A percentile compares a stretch with the other conserved stretches of the same genome.
phyloP scores from a whole-genome alignment of 2,329 filamentous ascomycete species.

The Fusarium protoensiforme region DNA sequence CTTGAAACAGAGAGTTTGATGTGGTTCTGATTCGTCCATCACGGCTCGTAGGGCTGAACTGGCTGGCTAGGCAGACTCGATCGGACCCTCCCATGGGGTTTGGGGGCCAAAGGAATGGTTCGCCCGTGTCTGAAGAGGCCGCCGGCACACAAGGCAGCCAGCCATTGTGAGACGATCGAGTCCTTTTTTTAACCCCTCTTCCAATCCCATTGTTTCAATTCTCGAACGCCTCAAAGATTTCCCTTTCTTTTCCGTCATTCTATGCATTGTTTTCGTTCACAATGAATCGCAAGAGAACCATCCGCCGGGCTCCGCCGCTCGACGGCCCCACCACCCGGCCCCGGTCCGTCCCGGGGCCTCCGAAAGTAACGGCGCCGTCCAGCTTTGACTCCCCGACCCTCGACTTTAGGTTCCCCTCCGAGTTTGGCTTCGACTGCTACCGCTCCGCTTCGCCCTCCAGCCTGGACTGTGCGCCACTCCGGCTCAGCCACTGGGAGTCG shows the following conservation, averaged over 20 bases:
- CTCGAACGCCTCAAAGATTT: not conserved
- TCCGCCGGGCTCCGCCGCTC: not conserved
- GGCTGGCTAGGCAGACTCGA: conserved; percentile 1
- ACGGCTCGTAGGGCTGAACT: not conserved
- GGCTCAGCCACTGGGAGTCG: not conserved
- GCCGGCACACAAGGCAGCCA: conserved; percentile 28
- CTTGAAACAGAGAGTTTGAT: not conserved
- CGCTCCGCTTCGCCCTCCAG: conserved; percentile 24
- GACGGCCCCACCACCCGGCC: conserved; percentile 28
- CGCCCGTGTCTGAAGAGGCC: conserved; percentile 17
- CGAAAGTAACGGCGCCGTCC: not conserved
- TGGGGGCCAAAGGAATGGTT: conserved; percentile 23
- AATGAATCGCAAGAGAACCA: not conserved
- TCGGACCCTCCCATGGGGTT: not conserved
- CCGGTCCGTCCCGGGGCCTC: conserved; percentile 9
- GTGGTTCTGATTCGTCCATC: not conserved
- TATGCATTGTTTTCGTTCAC: not conserved
- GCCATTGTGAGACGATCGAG: not conserved
- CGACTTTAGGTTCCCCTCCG: conserved; percentile 2
- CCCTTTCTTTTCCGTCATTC: not conserved
- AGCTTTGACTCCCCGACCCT: not conserved
- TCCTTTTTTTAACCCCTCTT: not conserved
- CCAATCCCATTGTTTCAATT: conserved; percentile 7
- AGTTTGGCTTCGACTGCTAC: conserved; percentile 19
- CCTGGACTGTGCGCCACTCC: conserved; percentile 4